A percentile compares a stretch with the other conserved stretches of the same genome.
phyloP scores from a whole-genome alignment of 108 stramenopile genomes.

The Cylindrotheca closterium region DNA sequence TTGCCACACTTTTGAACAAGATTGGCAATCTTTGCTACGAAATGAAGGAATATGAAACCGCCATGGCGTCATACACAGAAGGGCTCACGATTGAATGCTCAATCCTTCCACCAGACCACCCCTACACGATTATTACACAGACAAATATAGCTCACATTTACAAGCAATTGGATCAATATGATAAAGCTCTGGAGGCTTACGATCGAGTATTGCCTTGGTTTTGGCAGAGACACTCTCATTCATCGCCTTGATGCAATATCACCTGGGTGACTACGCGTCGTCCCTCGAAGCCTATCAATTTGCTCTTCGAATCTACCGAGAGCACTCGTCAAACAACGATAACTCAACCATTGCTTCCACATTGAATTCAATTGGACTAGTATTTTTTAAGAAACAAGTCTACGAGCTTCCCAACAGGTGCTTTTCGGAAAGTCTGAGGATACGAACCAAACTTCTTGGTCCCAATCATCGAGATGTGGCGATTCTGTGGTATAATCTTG shows the following conservation, averaged over 20 bases:
- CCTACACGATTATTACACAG: slow-evolving; percentile 59
- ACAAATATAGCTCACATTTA: slow-evolving; percentile 76
- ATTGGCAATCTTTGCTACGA: slow-evolving; percentile 68
- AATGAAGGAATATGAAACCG: slow-evolving; percentile 45
- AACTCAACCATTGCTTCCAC: slow-evolving; percentile 58
- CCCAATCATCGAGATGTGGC: slow-evolving; percentile 52
- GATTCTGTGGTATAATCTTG: slow-evolving; percentile 55
- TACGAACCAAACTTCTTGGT: slow-evolving; percentile 43
- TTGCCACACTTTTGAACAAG: slow-evolving; percentile 62
- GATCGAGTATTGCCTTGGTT: slow-evolving; percentile 41
- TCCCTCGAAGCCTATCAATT: slow-evolving; percentile 63
- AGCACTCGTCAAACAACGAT: slow-evolving; percentile 35
- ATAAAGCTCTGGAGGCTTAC: slow-evolving; percentile 41
- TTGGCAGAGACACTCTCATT: slow-evolving; percentile 45
- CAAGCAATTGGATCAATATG: slow-evolving; percentile 34
- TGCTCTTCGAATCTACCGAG: slow-evolving; percentile 56
- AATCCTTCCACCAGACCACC: slow-evolving; percentile 43
- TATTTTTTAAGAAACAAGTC: slow-evolving; percentile 57
- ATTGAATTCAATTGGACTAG: slow-evolving; percentile 58
- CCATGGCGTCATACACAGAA: slow-evolving; percentile 44
- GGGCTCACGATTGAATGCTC: slow-evolving; percentile 63
- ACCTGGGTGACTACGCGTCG: slow-evolving; percentile 40
- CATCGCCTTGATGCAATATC: slow-evolving; percentile 57
- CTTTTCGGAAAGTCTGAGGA: slow-evolving; percentile 56
- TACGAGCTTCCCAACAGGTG: slow-evolving; percentile 56